phyloP scores from a whole-genome alignment of 73 alveolate genomes.

The Urostyla sp. region DNA sequence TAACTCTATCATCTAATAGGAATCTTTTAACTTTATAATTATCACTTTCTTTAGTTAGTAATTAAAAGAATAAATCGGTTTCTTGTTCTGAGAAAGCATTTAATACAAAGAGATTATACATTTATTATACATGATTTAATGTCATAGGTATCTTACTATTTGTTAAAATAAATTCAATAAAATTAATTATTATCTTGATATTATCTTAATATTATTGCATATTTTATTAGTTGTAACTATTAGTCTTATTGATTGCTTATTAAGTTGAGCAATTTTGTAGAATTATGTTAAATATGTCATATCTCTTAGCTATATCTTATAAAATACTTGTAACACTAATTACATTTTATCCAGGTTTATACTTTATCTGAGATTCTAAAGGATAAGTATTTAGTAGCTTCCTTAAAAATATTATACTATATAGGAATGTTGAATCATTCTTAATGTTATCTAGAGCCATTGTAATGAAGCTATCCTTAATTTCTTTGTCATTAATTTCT shows the following conservation, averaged over 20 bases:
- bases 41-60: constrained; percentile 53
- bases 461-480: constrained; percentile 8
- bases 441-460: constrained; percentile 36
- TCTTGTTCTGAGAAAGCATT: constrained; percentile 47
- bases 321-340: not conserved
- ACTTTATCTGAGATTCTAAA: not conserved
- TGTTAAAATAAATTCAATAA: constrained; percentile 28
- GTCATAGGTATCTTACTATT: constrained; percentile 33
- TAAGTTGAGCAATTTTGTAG: too few relatives aligned
- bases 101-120: constrained; percentile 57
- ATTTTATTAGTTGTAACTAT: too few relatives aligned
- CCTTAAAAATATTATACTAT: constrained; percentile 29
- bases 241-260: too few relatives aligned
- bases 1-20: constrained; percentile 39
- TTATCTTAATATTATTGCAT: constrained; percentile 55
- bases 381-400: constrained; percentile 35
- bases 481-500: constrained; percentile 39
- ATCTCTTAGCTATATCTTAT: constrained; percentile 3
- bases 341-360: not conserved
- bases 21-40: constrained; percentile 27
- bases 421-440: constrained; percentile 14
- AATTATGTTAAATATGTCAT: constrained; percentile 13
- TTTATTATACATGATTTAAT: constrained; percentile 43
- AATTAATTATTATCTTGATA: not conserved
- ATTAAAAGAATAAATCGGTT: constrained; percentile 33